These are phyloP conservation scores for Populus pruinosa DNA, from an alignment of 345 rosid genomes.

Conservation along the genomic window DNA sequence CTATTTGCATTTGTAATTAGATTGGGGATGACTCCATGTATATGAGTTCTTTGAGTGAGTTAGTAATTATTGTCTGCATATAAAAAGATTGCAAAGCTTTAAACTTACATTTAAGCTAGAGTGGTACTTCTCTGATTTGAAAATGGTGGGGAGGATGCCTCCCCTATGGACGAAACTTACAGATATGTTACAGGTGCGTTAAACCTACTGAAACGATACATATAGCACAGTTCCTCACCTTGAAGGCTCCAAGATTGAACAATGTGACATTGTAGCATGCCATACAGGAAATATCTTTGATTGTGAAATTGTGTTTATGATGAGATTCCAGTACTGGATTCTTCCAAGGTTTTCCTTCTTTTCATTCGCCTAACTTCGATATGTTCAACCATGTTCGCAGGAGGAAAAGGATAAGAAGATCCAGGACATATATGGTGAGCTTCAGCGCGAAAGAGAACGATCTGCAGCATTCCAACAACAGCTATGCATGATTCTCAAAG, in stretches of 20 bases:
- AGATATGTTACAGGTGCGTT: not conserved
- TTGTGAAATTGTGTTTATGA: not conserved
- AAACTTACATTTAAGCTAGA: no score
- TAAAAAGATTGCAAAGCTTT: no score
- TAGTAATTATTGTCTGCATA: no score
- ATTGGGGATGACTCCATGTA: no score
- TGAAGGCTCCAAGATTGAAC: not conserved
- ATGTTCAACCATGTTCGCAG: slow-evolving; percentile 15
- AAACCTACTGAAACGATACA: not conserved
- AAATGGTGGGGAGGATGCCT: not conserved
- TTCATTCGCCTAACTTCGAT: not conserved
- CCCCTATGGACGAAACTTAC: not conserved
- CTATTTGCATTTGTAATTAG: no score
- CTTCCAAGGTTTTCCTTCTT: not conserved
- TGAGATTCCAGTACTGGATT: not conserved
- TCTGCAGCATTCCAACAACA: slow-evolving; percentile 30
- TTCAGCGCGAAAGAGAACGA: slow-evolving; percentile 28
- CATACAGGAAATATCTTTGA: not conserved
- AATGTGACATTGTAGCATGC: not conserved
- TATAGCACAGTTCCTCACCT: not conserved
- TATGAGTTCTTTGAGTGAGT: no score
- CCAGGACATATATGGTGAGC: slow-evolving; percentile 31
- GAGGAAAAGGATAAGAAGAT: slow-evolving; percentile 41
- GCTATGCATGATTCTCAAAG: slow-evolving; percentile 25
- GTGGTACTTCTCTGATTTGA: no score